Evolutionary conservation across 768 basidiomycete species (phyloP).

Genomic region (Lentinula aciculospora): DNA sequence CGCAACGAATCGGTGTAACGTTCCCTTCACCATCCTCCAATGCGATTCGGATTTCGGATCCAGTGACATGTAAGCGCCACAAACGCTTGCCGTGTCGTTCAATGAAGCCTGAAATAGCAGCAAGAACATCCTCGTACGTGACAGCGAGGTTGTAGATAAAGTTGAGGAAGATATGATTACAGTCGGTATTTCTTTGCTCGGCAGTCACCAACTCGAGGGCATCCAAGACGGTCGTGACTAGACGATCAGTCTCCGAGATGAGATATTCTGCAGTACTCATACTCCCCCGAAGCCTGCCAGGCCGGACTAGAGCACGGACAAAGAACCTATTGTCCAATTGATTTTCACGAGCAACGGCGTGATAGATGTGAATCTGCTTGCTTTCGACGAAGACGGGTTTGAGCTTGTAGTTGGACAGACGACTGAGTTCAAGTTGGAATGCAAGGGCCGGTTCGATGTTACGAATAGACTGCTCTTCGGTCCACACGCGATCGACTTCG

Average conservation of each 20-base stretch:
- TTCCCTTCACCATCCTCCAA: conserved; percentile 95
- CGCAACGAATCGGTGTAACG: conserved; percentile 91
- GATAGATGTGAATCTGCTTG: conserved; percentile 97
- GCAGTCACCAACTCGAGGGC: conserved; percentile 92
- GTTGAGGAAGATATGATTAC: conserved; percentile 99
- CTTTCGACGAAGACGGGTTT: conserved; percentile 95
- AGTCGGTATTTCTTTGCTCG: conserved; percentile 87
- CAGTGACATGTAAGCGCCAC: conserved; percentile 97
- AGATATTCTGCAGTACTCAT: conserved; percentile 98
- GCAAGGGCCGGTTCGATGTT: conserved; percentile 98
- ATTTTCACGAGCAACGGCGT: conserved; percentile 92
- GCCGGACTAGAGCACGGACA: conserved; percentile 92
- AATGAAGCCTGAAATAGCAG: conserved; percentile 97
- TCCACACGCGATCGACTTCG: conserved; percentile 61
- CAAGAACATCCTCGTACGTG: conserved; percentile 93
- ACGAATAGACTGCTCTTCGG: conserved; percentile 92
- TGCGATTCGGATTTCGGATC: conserved; percentile 93
- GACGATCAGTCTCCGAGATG: conserved; percentile 95
- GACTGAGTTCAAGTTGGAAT: conserved; percentile 95
- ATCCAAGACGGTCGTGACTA: conserved; percentile 91
- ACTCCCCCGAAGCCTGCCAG: conserved; percentile 85
- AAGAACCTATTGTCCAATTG: conserved; percentile 98
- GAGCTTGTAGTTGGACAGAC: conserved; percentile 94
- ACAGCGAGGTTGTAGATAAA: conserved; percentile 97
- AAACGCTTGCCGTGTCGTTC: conserved; percentile 97